Evolutionary conservation across 768 basidiomycete species (phyloP), one percentile per base, ranked within the genome.

Genomic region (Goffeauzyma gilvescens): DNA sequence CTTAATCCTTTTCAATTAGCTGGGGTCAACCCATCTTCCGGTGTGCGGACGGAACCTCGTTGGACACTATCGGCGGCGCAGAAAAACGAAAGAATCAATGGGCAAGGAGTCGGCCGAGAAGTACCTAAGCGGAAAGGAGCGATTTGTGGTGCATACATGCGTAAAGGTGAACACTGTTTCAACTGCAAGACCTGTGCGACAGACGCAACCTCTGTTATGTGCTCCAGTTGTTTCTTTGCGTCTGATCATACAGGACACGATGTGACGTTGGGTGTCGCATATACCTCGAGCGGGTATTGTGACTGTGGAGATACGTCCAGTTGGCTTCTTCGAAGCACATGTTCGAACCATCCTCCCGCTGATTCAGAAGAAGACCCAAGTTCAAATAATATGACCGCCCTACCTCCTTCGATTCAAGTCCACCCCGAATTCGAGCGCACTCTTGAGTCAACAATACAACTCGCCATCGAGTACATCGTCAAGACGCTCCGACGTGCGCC

Each of bases 291-390:
- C 14, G 82, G 86, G 4, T 87, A 83, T 52, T 98, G 93, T 58
- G 87, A 95, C 63, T 95, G 90, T 54, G 86, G 86, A 13, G 89
- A 95, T 55, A 69, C 72, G 18, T 81, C 90, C 55, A 83, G 84
- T 1, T 96, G 87, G 86, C 72, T 76, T 25, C 54, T 58, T 5
- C 67, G 73, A 5, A 70, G 81, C 13, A 62, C 68, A 10, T 89
- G 85, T 59, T 75, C 78, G 0, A 74, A 73, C 55, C 84, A 90
- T 55, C 82, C 84, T 10, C 71, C 75, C 41, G 39, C 53, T 13
- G 58, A 54, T 22, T 35, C n/a, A 14, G 38, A n/a, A 22, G 30
- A 38, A 38, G 44, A 46, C 20, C 56, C 59, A 38, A 59, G 69
- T 12, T 44, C 9, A 69, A 71, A 5, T 69, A 71, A 1, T 68